These are phyloP conservation scores for Scytalidium lignicola DNA, from an alignment of 2,329 filamentous ascomycete genomes.

Conservation along the genomic window DNA sequence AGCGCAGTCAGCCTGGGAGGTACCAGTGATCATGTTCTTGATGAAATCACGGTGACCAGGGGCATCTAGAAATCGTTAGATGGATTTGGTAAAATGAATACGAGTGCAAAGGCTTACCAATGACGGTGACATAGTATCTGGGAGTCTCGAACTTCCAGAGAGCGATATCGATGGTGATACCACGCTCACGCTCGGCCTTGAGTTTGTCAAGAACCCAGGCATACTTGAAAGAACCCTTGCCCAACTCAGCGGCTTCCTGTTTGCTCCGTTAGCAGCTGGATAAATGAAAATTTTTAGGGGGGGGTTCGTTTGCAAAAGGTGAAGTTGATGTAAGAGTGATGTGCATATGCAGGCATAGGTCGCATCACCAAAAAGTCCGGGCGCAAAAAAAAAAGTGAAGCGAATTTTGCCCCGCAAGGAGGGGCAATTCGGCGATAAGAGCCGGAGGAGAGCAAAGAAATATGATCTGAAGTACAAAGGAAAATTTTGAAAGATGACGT, in stretches of 20 bases:
- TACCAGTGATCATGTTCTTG: slow-evolving; percentile 99
- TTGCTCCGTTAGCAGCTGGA: slow-evolving; percentile 15
- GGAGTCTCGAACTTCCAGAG: slow-evolving; percentile 99
- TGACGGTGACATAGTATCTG: slow-evolving; percentile 97
- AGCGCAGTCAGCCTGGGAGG: slow-evolving; percentile 99
- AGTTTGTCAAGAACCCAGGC: slow-evolving; percentile 99
- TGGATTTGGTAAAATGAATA: background rate
- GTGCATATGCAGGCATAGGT: slow-evolving; percentile 5
- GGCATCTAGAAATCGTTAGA: slow-evolving; percentile 56
- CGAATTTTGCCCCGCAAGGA: slow-evolving; percentile 26
- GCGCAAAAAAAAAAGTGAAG: slow-evolving; percentile 19
- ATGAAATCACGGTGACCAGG: slow-evolving; percentile 99
- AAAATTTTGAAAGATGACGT: too few species aligned
- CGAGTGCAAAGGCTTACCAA: slow-evolving; percentile 55
- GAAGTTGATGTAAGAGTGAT: background rate
- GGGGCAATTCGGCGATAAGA: slow-evolving; percentile 24
- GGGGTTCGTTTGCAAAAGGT: slow-evolving; percentile 4
- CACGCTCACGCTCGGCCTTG: slow-evolving; percentile 99
- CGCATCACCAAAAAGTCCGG: slow-evolving; percentile 12
- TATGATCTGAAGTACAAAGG: too few species aligned
- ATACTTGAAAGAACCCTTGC: slow-evolving; percentile 99
- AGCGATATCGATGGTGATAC: slow-evolving; percentile 99
- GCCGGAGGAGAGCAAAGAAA: slow-evolving; percentile 12
- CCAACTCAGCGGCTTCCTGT: slow-evolving; percentile 96
- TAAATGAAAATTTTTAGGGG: background rate